Evolutionary conservation across 2,329 filamentous ascomycete genomes (phyloP), one percentile per base, ranked within the genome.

Genomic region (Fusarium verticillioides): DNA sequence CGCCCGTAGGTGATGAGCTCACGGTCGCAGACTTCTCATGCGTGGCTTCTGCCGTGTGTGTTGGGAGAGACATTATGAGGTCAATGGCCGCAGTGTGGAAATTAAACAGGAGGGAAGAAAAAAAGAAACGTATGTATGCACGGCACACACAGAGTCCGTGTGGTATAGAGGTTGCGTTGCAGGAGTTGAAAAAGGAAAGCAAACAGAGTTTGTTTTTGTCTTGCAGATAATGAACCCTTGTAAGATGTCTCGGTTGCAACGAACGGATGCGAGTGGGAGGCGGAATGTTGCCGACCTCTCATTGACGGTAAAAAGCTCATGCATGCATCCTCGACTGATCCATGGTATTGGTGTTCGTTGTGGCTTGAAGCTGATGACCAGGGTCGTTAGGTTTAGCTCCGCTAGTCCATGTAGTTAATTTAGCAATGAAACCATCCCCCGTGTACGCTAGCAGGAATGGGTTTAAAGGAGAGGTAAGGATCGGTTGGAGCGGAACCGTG

Each of bases 201-300:
- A 59, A 54, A 36, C 63, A 68, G 63, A 74, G 60, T 73, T 54
- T 54, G 50, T 54, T 40, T 73, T 73, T 73, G 58, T 67, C 56
- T 43, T 50, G 42, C 56, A 59, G 56, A 59, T n/a, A 19, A 18
- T n/a, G 13, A 28, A 54, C 23, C 54, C 56, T 28, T 50, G 56
- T n/a, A 59, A 28, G 6, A 7, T 34, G 23, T 30, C 36, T 56
- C 30, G 39, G 42, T 49, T 59, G 23, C 19, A 50, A 9, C 1
- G 40, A 59, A 37, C 42, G 23, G 32, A 18, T 50, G 18, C 7
- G 9, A 58, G 32, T 49, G 56, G 54, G 39, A 46, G 37, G 26
- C 42, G 56, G 42, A 59, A 37, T 15, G 32, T 30, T 59, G 19
- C 42, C 42, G 42, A 58, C 56, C 26, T 36, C 56, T 58, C 32